Base-by-base conservation (phyloP, 225 moss, liverwort and hornwort genomes). In the Bryoerythrophyllum caledonicum region DNA sequence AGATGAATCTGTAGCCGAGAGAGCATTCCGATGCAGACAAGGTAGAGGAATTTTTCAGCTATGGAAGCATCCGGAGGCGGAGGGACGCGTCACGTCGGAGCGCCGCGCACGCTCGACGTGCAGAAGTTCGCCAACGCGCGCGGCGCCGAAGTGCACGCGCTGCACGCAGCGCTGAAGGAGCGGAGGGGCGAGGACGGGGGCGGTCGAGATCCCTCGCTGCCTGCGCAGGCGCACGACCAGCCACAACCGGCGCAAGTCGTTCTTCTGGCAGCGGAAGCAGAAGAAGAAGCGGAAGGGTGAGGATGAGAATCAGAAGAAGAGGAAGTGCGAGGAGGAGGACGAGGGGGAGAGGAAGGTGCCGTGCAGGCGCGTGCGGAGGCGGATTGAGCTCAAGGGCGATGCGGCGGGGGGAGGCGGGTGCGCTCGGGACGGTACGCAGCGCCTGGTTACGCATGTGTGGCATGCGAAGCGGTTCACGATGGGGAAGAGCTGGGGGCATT, bases 391-490 rank as follows among this genome's bases (percentile, higher is more conserved):
- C 63, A 87, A 85, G 77, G 89, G 89, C 21, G 85, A 89, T 52
- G 81, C 75, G 53, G 60, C 79, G 20, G 93, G 99, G 12, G 89
- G 82, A 51, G 84, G 80, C 48, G 80, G 82, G 48, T 85, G 87
- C 70, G 70, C 80, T 66, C 75, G 79, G 3, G 95, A 99, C 78
- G 99, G 99, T 24, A 90, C 90, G 7, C 91, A 89, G 76, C 93
- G 99, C 1, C 82, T 99, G 58, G 91, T 86, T 32, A 95, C 95
- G 65, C 99, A 99, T 76, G 91, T 99, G 34, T 99, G 99, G 99
- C 99, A 99, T 78, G 99, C 99, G 20, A 99, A 99, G 87, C 93
- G 99, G 20, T 95, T 99, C 65, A 81, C 86, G 20, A 99, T 99
- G 99, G 87, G 73, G 38, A 93, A 92, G 72, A 30, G 72, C 15